These are phyloP conservation scores for Pseudoperonospora humuli DNA, from an alignment of 352 stramenopile species.

Conservation along the genomic window DNA sequence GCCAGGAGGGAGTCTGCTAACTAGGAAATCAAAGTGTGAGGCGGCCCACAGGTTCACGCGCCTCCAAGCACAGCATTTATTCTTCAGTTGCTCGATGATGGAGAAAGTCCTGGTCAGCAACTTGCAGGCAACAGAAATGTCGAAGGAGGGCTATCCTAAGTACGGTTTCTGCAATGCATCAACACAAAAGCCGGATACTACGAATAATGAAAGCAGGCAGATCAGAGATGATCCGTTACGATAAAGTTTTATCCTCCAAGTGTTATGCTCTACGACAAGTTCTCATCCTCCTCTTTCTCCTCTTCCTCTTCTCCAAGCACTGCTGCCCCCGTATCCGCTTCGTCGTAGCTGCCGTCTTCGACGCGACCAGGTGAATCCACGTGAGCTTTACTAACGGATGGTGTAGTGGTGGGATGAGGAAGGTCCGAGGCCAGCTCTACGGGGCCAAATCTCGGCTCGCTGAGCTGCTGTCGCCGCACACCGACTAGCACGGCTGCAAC, in stretches of 20 bases:
- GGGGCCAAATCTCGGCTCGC: constrained; percentile 16
- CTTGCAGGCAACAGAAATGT: constrained; percentile 1
- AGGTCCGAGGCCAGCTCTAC: constrained; percentile 26
- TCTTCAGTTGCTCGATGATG: background rate
- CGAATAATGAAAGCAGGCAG: no score
- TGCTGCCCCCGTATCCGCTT: constrained; percentile 8
- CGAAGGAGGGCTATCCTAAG: constrained; percentile 2
- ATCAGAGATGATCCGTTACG: no score
- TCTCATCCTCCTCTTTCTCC: constrained; percentile 13
- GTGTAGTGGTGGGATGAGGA: no score
- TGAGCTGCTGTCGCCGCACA: constrained; percentile 18
- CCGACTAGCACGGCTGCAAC: no score
- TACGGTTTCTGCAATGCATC: constrained; percentile 5
- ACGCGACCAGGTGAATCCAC: background rate
- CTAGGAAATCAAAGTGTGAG: constrained; percentile 20
- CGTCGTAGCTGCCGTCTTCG: constrained; percentile 5
- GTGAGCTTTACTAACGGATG: no score
- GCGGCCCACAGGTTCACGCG: no score
- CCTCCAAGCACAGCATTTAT: constrained; percentile 20
- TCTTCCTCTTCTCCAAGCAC: constrained; percentile 11
- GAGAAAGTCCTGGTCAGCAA: background rate
- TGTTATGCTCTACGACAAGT: constrained; percentile 8
- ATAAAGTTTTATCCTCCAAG: no score
- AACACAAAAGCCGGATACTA: background rate
- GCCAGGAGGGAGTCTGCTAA: constrained; percentile 20